Evolutionary conservation across 805 yeast species (phyloP), one percentile per base, ranked within the genome.

Genomic region (Metschnikowia kofuensis): DNA sequence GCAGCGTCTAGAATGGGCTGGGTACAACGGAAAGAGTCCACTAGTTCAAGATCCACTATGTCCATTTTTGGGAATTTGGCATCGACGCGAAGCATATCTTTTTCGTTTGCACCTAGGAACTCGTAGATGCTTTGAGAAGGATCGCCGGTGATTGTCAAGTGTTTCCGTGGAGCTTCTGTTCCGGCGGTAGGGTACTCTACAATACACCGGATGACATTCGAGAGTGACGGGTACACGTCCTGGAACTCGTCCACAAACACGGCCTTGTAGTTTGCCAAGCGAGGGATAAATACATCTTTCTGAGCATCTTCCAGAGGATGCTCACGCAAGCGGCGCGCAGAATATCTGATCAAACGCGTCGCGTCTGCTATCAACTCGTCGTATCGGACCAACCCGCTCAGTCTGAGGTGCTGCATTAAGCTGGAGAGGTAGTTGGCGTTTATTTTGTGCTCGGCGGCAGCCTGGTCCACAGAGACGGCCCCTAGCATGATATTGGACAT

Each of bases 191-290:
- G 74, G 51, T 71, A 69, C 0, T 73, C 53, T 2, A 79, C 65
- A 1, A 70, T 60, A 5, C 63, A 59, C 38, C 58, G 54, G 4
- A 84, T 65, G 2, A 85, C 60, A 15, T 72, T 70, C 27, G 79
- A 57, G 16, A 85, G 65, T 9, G 70, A 71, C 0, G 77, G 76
- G 52, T 82, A 79, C 60, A 85, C 72, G 63, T 87, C 92, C 60
- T 87, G 92, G 58, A 82, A 83, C 60, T 87, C 92, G 65, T 87
- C 92, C 11, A 86, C 82, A 1, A 87, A 63, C 0, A 84, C 71
- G 1, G 62, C 71, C 43, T 61, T 64, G 47, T 63, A 66, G 12
- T 56, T 52, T 6, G 55, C 52, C 37, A 72, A 41, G 32, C 60
- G 61, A 16, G 35, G 39, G 12, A 47, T 26, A 13, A 34, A 12